Base-by-base conservation (phyloP, 202 grass and related monocot species). In the Bolboschoenoplectus hybrid region DNA sequence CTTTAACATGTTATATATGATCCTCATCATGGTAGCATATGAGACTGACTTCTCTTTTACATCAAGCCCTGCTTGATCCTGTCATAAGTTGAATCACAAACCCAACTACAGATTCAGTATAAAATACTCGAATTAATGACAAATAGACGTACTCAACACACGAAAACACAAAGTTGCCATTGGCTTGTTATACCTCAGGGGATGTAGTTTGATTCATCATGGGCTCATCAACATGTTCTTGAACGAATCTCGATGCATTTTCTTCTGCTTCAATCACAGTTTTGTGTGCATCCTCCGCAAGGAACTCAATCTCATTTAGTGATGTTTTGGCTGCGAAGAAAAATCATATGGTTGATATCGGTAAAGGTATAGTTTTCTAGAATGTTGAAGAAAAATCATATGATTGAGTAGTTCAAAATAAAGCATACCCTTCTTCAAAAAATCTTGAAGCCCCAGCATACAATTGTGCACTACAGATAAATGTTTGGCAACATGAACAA, bases 1-100 rank as follows among this genome's bases (percentile, higher is more conserved):
- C 82, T 92, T 94, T 71, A 97, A 79, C 92, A 92, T 94, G 34
- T 88, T 88, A 61, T 45, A 53, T 39, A 94, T 86, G 41, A 84
- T 44, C 14, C 44, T 75, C 89, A 92, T 94, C 16, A 80, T 69
- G 44, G 65, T 69, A 9, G 61, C 81, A 83, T 63, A 32, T 32
- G 56, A 47, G 4, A 46, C 80, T 14, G 61, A 41, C 79, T 62
- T 46, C 62, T 44, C 13, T 0, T 79, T 87, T 58, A 87, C 87
- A 81, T 92, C 51, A 57, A 70, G 44, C 53, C 39, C 51, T 6
- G 44, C 82, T 82, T 87, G 80, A 66, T 92, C 86, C 89, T 93
- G 68, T 16, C 58, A 86, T 7, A 66, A 56, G 43, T 6, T 40
- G 74, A 84, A 84, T 56, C 49, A 51, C 16, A 61, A 16, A 19